Evolutionary conservation across 2,329 filamentous ascomycete species (phyloP), one percentile per base, ranked within the genome.

Genomic region (Cryphonectria naterciae): DNA sequence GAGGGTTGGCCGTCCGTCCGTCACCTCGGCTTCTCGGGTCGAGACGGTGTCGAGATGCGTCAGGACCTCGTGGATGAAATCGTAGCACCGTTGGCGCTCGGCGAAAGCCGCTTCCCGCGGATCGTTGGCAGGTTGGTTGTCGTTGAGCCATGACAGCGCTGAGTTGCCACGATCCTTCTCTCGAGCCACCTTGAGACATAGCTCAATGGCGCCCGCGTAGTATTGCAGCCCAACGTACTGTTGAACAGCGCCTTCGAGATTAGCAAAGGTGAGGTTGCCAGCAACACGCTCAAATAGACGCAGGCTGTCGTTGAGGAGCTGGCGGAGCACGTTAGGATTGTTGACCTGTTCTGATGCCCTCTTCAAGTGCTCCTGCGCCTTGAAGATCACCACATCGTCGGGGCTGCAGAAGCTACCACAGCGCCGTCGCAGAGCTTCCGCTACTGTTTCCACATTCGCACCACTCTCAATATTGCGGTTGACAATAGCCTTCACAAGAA

Each of bases 361-460:
- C 84, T 97, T 97, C 68, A 98, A 84, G 77, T 95, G 93, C 80
- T 99, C 96, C 79, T 98, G 95, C 0, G 96, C 96, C 81, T 97
- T 98, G 89, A 99, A 99, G 75, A 98, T 95, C 74, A 98, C 91
- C 1, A 98, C 96, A 82, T 99, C 96, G 74, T 99, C 95, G 0
- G 95, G 91, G 77, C 95, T 98, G 80, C 96, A 99, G 86, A 99
- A 99, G 81, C 93, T 98, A 73, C 96, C 97, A 76, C 96, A 99
- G 76, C 95, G 89, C 76, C 96, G 88, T 63, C 96, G 89, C 65
- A 99, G 84, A n/a, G 95, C 94, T 80, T 99, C 96, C 0, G 96
- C 95, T 35, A 99, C 94, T 0, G 95, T 98, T 82, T 99, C 97
- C 28, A 99, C 95, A 74, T 98, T 99, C 5, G 95, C 95, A 13